Conservation (phyloP, 176 grass and related monocot genomes). For the Oryza meyeriana region DNA sequence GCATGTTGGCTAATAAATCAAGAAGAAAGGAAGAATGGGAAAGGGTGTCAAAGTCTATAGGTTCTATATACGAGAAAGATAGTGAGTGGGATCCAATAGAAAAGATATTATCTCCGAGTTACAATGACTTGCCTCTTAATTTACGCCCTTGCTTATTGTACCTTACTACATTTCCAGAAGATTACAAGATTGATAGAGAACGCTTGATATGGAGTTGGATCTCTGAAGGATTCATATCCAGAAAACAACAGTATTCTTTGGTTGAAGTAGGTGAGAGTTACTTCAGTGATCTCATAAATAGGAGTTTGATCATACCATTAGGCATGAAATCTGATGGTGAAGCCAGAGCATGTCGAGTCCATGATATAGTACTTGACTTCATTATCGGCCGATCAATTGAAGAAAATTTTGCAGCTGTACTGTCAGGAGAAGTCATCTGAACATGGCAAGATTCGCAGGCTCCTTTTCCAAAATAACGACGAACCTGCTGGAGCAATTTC, state of each 20-base stretch:
- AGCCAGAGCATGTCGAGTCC: neutral
- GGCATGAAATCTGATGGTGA: neutral
- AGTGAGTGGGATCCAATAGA: neutral
- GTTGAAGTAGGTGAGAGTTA: neutral
- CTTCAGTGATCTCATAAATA: conserved; percentile 18
- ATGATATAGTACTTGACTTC: conserved; percentile 20
- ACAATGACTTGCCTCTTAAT: neutral
- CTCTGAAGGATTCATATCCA: neutral
- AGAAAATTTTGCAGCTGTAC: neutral
- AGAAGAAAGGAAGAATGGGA: neutral
- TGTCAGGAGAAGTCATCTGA: neutral
- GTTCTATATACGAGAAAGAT: neutral
- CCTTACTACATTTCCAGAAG: neutral
- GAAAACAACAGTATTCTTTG: neutral
- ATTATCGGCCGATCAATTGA: neutral
- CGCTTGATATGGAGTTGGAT: neutral
- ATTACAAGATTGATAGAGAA: neutral
- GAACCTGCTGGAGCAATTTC: neutral
- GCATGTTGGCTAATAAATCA: conserved; percentile 1
- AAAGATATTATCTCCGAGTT: neutral
- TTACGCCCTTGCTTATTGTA: neutral
- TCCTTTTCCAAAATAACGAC: neutral
- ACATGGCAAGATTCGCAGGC: neutral
- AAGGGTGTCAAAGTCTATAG: neutral
- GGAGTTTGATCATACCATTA: neutral